Evolutionary conservation across 805 yeast species (phyloP).

Genomic region (Metschnikowia aberdeeniae): DNA sequence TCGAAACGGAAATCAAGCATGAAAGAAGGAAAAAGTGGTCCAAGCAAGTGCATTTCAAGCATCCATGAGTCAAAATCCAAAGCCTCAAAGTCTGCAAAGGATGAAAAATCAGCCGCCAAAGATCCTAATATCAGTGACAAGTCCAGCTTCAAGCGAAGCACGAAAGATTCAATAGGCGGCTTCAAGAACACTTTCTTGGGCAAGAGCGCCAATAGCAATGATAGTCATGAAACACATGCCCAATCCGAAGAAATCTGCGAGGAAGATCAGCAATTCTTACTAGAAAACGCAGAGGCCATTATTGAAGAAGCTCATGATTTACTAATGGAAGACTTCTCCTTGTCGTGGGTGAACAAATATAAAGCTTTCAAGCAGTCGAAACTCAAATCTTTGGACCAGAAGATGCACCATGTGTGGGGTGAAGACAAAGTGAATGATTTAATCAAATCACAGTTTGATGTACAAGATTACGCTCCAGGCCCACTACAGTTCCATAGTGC

Average conservation of each 20-base stretch:
- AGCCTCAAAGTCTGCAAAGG: not conserved
- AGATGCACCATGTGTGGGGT: constrained; percentile 31
- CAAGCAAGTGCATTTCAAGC: not conserved
- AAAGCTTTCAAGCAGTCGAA: constrained; percentile 23
- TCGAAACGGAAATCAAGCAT: not conserved
- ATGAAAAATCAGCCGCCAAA: not conserved
- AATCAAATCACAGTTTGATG: constrained; percentile 31
- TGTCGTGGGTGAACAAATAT: constrained; percentile 34
- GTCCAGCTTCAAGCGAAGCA: not conserved
- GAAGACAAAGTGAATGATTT: constrained; percentile 27
- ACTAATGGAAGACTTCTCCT: constrained; percentile 26
- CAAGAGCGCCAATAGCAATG: not conserved
- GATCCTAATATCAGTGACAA: not conserved
- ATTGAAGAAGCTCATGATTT: constrained; percentile 25
- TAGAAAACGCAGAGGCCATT: constrained; percentile 24
- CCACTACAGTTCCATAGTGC: constrained; percentile 29
- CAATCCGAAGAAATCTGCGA: constrained; percentile 10
- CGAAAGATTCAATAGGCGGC: not conserved
- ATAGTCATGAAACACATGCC: not conserved
- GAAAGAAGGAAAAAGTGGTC: not conserved
- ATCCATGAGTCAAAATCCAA: not conserved
- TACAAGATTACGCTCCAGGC: constrained; percentile 32
- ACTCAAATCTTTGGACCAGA: constrained; percentile 23
- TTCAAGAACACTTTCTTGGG: not conserved
- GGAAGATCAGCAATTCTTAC: not conserved